Conservation (phyloP, 2,329 filamentous ascomycete genomes). For the Chrysosporium queenslandicum region DNA sequence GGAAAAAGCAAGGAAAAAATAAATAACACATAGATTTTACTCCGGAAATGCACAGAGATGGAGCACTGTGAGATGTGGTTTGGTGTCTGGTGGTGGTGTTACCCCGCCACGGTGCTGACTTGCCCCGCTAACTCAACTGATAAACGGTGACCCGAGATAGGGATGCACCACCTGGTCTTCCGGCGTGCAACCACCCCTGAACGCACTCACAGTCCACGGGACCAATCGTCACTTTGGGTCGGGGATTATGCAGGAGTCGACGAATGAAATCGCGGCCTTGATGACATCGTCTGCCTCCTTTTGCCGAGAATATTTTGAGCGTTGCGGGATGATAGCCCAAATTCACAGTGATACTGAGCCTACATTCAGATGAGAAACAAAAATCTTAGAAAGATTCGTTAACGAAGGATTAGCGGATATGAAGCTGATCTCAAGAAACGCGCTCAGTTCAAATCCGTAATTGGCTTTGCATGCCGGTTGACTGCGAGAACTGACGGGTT, state of each 20-base stretch:
- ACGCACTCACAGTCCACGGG: background rate
- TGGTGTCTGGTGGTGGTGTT: background rate
- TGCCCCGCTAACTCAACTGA: background rate
- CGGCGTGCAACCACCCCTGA: slow-evolving; percentile 2
- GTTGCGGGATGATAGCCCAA: too few relatives aligned
- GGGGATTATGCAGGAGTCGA: slow-evolving; percentile 3
- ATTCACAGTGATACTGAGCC: too few relatives aligned
- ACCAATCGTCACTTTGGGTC: too few relatives aligned
- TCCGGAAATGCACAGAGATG: background rate
- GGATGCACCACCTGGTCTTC: background rate
- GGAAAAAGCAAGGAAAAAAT: background rate
- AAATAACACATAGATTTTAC: background rate
- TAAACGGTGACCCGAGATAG: background rate
- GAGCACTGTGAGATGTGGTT: background rate
- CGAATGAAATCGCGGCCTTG: background rate
- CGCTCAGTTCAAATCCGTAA: background rate
- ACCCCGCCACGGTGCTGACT: background rate
- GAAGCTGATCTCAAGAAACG: too few relatives aligned
- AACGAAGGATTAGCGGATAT: too few relatives aligned
- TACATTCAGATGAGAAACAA: too few relatives aligned
- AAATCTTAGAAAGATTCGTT: too few relatives aligned
- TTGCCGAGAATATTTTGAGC: background rate
- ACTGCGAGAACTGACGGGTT: background rate
- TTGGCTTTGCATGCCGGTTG: background rate
- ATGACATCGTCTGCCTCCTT: background rate